phyloP scores from a whole-genome alignment of 164 flowering plant species.

The Vitis rupestris region DNA sequence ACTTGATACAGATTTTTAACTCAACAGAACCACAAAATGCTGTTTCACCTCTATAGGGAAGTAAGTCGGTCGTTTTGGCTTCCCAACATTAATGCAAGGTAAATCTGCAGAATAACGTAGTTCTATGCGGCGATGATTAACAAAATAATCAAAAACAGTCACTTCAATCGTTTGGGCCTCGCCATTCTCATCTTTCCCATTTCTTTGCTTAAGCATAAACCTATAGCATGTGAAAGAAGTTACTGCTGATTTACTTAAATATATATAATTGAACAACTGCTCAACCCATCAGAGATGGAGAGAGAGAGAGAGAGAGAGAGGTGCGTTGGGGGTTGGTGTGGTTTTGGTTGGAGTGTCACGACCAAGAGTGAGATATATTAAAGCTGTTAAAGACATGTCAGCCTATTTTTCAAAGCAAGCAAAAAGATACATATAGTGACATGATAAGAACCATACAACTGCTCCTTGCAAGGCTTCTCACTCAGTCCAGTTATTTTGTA shows the following conservation, averaged over 20 bases:
- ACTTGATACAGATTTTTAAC: neutral
- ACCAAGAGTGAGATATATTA: neutral
- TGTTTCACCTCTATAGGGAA: conserved; percentile 43
- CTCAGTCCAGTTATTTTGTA: conserved; percentile 86
- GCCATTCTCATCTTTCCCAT: conserved; percentile 27
- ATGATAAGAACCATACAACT: conserved; percentile 40
- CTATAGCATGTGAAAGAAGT: conserved; percentile 24
- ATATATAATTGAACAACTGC: neutral
- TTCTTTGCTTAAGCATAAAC: conserved; percentile 49
- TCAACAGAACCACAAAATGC: neutral
- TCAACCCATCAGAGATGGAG: neutral
- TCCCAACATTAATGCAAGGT: conserved; percentile 71
- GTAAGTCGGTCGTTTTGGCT: conserved; percentile 63
- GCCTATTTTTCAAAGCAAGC: neutral
- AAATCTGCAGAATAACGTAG: conserved; percentile 47
- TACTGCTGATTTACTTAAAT: neutral
- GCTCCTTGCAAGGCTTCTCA: conserved; percentile 62
- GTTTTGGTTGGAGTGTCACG: no score
- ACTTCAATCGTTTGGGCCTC: conserved; percentile 30
- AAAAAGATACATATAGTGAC: neutral
- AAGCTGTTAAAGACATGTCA: no score
- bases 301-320: neutral
- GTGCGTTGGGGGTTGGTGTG: no score
- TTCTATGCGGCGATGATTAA: conserved; percentile 34
- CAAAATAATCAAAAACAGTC: conserved; percentile 58